phyloP scores from a whole-genome alignment of 805 yeast species.

The Ogataea neopini region DNA sequence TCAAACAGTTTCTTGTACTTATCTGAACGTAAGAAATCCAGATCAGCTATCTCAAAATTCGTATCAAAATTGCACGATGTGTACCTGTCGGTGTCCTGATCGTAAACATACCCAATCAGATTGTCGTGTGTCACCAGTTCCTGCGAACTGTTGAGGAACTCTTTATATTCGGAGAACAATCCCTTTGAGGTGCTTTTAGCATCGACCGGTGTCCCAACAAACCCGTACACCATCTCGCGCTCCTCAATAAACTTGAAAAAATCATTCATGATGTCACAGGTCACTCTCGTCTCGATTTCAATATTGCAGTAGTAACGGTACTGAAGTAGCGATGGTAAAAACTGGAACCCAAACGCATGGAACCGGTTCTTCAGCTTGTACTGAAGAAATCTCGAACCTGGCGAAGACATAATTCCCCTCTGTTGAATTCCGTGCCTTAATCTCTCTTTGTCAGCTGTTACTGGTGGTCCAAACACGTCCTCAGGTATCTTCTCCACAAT shows the following conservation, averaged over 20 bases:
- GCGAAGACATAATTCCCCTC: slow-evolving; percentile 23
- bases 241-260: slow-evolving; percentile 46
- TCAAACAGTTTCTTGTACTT: slow-evolving; percentile 48
- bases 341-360: slow-evolving; percentile 50
- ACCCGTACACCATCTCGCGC: slow-evolving; percentile 47
- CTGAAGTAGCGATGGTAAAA: slow-evolving; percentile 42
- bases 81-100: slow-evolving; percentile 11
- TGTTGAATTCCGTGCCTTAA: slow-evolving; percentile 46
- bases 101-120: slow-evolving; percentile 15
- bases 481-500: slow-evolving; percentile 62
- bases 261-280: slow-evolving; percentile 57
- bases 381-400: slow-evolving; percentile 39
- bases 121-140: slow-evolving; percentile 39
- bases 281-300: slow-evolving; percentile 53
- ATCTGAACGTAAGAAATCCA: slow-evolving; percentile 49
- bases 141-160: slow-evolving; percentile 44
- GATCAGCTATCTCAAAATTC: slow-evolving; percentile 55
- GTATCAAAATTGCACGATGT: slow-evolving; percentile 58
- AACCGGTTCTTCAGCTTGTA: slow-evolving; percentile 54
- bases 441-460: slow-evolving; percentile 59
- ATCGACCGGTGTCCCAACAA: slow-evolving; percentile 34
- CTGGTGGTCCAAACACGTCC: slow-evolving; percentile 63
- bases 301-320: slow-evolving; percentile 60
- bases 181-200: slow-evolving; percentile 17
- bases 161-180: slow-evolving; percentile 45